Base-by-base conservation (phyloP, 192 early-diverging fungal genomes). In the Mortierella alpina region DNA sequence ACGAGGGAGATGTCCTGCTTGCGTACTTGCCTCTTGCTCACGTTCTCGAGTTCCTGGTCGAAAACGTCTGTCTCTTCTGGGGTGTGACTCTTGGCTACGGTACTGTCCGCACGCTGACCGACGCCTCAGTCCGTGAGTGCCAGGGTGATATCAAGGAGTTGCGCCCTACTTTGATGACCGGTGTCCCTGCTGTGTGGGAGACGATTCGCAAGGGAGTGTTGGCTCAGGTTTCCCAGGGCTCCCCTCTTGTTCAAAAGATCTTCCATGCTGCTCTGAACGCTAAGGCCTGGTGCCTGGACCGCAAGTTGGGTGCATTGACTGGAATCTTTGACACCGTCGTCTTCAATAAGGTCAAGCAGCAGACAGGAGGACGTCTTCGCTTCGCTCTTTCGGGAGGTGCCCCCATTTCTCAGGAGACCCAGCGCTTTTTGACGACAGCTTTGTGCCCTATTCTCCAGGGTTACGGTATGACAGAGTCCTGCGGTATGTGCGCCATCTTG, bases 1-100 rank as follows among this genome's bases (percentile, higher is more conserved):
- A 78, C n/a, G 81, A 80, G 54, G 65, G 78, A 31, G 93, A 95
- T 77, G 79, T 73, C 50, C 82, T 93, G 53, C 87, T 96, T 54
- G 88, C 93, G 57, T 98, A 95, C 72, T 84, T 98, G 70, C 96
- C 96, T 31, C 86, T 95, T 49, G 93, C 95, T 66, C 97, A 98
- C 76, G 91, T 98, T 23, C 83, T 97, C 46, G 96, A 96, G 84
- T 95, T 97, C 73, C 83, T 91, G 42, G 90, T 95, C 68, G 96
- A 97, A 83, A 87, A 90, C 48, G 82, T 86, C 50, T 89, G 88
- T 73, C 62, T 94, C 63, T 92, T 87, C 77, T 85, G 87, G 83
- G 93, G 92, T 49, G 80, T 93, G 17, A 85, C 88, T 15, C 85
- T 93, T 42, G 91, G 91, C 20, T 89, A 89, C 62, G 94, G 90